Evolutionary conservation across 2,329 filamentous ascomycete species (phyloP), one percentile per base, ranked within the genome.

Genomic region (Fusarium sp.): DNA sequence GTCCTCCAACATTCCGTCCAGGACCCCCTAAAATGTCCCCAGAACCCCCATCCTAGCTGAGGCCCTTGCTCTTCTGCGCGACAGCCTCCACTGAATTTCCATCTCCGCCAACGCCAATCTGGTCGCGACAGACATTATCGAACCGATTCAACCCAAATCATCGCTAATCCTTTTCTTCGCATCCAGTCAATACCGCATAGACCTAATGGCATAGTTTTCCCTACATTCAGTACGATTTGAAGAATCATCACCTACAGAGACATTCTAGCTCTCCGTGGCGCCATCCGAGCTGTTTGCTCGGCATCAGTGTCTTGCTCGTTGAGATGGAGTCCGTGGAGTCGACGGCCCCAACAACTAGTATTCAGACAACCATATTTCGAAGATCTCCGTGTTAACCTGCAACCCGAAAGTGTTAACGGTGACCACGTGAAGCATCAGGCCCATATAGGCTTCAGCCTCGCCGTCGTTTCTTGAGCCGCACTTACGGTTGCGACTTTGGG

Each of bases 281-380:
- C 59, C 52, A 68, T 66, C 58, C 67, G 65, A 71, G 63, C 63
- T 69, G 55, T 58, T 64, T 56, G 56, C 66, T 69, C 63, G 56
- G 57, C 72, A 59, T 48, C 56, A 61, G 58, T 63, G 63, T 74
- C 63, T 63, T 61, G 69, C 70, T 71, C 66, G 75, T 75, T 75
- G 80, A 78, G 77, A 81, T 81, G 80, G 80, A 80, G 77, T 72
- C 75, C 71, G 73, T 72, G 58, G 72, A 74, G 61, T 67, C 66
- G 42, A 58, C 65, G 58, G 51, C 63, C 63, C 37, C 55, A 62
- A 73, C 58, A 54, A 74, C 52, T 53, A 63, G 59, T 59, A 60
- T 59, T 47, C 56, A 52, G 48, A 63, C 66, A 46, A 58, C 69
- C 31, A 70, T 53, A 66, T 48, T 62, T 37, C 63, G 57, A 61